These are phyloP conservation scores for Paramecium tetraurelia DNA, from an alignment of 73 alveolate genomes.

Conservation along the genomic window DNA sequence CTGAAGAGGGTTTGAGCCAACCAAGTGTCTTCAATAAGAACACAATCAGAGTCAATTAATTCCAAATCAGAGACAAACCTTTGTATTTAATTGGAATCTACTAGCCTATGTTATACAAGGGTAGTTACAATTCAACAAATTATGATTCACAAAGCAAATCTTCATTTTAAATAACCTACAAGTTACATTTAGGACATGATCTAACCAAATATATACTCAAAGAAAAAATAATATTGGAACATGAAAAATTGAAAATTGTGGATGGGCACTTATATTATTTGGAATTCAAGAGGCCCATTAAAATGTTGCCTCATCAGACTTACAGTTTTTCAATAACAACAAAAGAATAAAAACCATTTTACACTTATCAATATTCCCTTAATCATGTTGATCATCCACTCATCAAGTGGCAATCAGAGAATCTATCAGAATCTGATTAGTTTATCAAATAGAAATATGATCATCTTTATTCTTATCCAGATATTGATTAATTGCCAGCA, in stretches of 20 bases:
- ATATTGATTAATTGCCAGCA: background rate
- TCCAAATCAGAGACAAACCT: background rate
- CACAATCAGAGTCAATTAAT: background rate
- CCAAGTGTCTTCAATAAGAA: background rate
- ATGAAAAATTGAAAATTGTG: background rate
- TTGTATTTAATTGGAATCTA: background rate
- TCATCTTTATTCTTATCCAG: background rate
- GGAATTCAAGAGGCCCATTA: background rate
- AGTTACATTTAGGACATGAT: background rate
- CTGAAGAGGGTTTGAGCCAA: background rate
- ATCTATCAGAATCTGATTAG: background rate
- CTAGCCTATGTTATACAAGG: conserved; percentile 4
- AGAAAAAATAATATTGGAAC: background rate
- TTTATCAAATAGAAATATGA: background rate
- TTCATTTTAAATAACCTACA: background rate
- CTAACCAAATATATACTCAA: background rate
- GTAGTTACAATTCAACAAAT: background rate
- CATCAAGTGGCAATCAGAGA: background rate
- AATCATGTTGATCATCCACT: background rate
- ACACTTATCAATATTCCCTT: background rate
- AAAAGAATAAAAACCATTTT: background rate
- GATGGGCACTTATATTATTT: background rate
- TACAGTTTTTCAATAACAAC: background rate
- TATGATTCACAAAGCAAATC: background rate
- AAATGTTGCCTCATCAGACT: background rate